Percentiles rank a stretch among this genome's conserved stretches.
These are phyloP conservation scores for Dalbergia cochinchinensis DNA, from an alignment of 306 rosid genomes.

Conservation along the genomic window DNA sequence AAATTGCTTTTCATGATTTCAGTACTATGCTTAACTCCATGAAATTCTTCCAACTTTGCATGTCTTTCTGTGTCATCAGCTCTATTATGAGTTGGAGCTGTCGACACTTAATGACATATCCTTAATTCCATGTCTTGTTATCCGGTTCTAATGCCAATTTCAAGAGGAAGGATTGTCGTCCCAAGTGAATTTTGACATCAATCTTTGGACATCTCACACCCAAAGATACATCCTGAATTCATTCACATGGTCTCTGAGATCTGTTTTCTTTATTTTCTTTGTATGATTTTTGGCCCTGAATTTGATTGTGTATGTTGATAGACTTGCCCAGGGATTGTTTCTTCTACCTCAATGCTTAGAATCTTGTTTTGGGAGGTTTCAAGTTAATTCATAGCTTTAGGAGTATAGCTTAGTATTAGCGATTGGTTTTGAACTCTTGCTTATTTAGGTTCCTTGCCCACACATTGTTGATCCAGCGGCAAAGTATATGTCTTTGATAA, in stretches of 20 bases:
- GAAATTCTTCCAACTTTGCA: background rate
- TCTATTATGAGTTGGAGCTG: background rate
- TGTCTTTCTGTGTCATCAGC: constrained; percentile 9
- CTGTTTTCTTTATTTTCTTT: background rate
- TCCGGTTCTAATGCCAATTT: constrained; percentile 9
- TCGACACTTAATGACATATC: constrained; percentile 31
- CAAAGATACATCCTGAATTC: constrained; percentile 10
- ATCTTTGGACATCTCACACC: background rate
- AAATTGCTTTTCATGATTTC: background rate
- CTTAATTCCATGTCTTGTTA: constrained; percentile 16
- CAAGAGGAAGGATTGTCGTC: constrained; percentile 4
- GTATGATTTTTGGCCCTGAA: constrained; percentile 1
- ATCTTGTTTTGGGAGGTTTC: constrained; percentile 2
- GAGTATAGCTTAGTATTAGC: constrained; percentile 13
- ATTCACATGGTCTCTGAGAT: background rate
- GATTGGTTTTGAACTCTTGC: constrained; percentile 42
- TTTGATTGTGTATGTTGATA: constrained; percentile 4
- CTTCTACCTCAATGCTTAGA: background rate
- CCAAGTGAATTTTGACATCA: constrained; percentile 13
- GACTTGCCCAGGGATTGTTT: background rate
- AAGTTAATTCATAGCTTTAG: constrained; percentile 19
- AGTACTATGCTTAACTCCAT: background rate
- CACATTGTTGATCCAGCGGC: constrained; percentile 84
- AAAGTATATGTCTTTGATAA: constrained; percentile 84
- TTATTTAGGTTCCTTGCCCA: constrained; percentile 78